Percentiles rank a stretch among this genome's conserved stretches.
These are phyloP conservation scores for Delonix regia DNA, from an alignment of 306 rosid species.

Conservation along the genomic window DNA sequence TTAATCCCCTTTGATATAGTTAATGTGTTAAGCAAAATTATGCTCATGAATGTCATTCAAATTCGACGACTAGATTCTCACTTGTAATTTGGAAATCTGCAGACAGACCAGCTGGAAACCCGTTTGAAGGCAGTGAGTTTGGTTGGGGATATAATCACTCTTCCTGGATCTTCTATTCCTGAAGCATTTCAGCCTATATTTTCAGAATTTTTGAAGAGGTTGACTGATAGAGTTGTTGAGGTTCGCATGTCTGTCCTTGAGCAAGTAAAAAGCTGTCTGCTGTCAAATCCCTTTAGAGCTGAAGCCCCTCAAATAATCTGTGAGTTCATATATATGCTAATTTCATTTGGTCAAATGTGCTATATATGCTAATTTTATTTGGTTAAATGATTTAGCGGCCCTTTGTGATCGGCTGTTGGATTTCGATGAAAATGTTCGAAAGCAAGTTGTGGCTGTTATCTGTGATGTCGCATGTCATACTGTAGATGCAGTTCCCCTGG, in stretches of 20 bases:
- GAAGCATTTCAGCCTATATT: conserved; percentile 86
- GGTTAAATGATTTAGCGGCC: conserved; percentile 61
- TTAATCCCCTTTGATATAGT: conserved; percentile 1
- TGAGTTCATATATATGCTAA: conserved; percentile 57
- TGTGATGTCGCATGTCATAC: conserved; percentile 80
- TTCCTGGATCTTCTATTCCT: conserved; percentile 63
- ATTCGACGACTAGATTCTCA: conserved; percentile 34
- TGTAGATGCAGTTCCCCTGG: conserved; percentile 61
- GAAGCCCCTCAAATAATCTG: conserved; percentile 83
- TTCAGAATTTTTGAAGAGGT: conserved; percentile 87
- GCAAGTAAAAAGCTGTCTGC: conserved; percentile 73
- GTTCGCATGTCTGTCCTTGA: conserved; percentile 81
- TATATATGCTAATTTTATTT: conserved; percentile 41
- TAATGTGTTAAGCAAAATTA: conserved; percentile 12
- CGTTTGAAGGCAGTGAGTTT: conserved; percentile 88
- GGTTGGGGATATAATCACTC: conserved; percentile 84
- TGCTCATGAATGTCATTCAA: conserved; percentile 18
- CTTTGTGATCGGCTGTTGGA: conserved; percentile 88
- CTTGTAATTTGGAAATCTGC: conserved; percentile 52
- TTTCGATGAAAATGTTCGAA: conserved; percentile 80
- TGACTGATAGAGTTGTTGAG: conserved; percentile 74
- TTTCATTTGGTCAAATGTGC: conserved; percentile 24
- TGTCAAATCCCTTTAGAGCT: conserved; percentile 72
- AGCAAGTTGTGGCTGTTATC: conserved; percentile 93
- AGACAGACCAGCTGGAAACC: conserved; percentile 88